Conservation (phyloP, 1,139 yeast species). For the Debaryomyces fabryi region DNA sequence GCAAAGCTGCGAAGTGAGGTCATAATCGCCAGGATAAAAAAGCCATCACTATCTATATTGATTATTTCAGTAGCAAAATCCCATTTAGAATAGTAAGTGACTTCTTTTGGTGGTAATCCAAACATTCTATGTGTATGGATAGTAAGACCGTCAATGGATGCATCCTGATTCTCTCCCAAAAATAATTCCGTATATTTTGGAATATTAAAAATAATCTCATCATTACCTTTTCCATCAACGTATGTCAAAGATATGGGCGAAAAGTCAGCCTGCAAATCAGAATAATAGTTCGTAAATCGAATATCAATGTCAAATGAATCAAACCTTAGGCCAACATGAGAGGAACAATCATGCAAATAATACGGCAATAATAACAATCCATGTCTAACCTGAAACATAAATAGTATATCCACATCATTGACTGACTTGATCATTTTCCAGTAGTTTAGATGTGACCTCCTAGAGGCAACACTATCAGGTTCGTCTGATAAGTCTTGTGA, state of each 20-base stretch:
- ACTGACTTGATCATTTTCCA: conserved; percentile 53
- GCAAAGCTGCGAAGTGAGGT: conserved; percentile 51
- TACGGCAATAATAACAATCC: conserved; percentile 77
- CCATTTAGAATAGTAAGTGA: conserved; percentile 91
- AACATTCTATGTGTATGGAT: conserved; percentile 90
- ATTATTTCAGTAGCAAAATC: conserved; percentile 71
- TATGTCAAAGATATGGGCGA: conserved; percentile 48
- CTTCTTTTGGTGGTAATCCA: conserved; percentile 87
- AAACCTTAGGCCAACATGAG: conserved; percentile 66
- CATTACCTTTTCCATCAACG: conserved; percentile 22
- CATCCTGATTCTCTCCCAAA: conserved; percentile 24
- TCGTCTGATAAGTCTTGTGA: conserved; percentile 7
- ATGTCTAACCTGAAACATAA: conserved; percentile 67
- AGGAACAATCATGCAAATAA: conserved; percentile 64
- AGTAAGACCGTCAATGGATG: conserved; percentile 63
- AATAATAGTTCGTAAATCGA: conserved; percentile 86
- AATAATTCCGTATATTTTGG: conserved; percentile 26
- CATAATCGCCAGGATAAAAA: conserved; percentile 48
- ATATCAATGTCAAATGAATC: conserved; percentile 73
- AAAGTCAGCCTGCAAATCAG: conserved; percentile 74
- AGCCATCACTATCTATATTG: conserved; percentile 52
- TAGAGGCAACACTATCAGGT: conserved; percentile 9
- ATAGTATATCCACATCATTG: conserved; percentile 76
- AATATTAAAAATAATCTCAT: conserved; percentile 28
- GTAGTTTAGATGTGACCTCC: conserved; percentile 29